These are phyloP conservation scores for Physaria fendleri DNA, from an alignment of 345 rosid species.

Conservation along the genomic window DNA sequence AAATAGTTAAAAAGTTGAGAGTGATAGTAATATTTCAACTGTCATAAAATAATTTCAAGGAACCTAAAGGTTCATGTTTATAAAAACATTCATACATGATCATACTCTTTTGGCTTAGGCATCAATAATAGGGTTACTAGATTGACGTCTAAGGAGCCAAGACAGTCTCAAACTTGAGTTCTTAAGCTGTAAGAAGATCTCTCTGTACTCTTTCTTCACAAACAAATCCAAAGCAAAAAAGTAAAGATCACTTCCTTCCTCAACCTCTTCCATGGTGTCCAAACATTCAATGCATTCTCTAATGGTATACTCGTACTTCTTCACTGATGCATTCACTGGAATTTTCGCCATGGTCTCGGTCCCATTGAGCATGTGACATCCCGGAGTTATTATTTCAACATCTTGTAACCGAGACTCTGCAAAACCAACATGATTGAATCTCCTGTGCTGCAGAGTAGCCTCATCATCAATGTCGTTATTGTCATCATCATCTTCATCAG, in stretches of 20 bases:
- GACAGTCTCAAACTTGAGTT: conserved; percentile 33
- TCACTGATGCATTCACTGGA: conserved; percentile 12
- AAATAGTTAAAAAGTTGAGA: no score
- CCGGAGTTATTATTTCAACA: conserved; percentile 19
- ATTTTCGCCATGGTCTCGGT: conserved; percentile 16
- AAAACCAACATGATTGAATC: conserved; percentile 15
- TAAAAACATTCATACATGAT: no score
- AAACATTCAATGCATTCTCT: conserved; percentile 48
- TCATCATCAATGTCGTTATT: conserved; percentile 1
- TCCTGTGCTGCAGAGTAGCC: conserved; percentile 6
- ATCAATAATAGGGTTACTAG: conserved; percentile 14
- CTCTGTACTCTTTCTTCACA: conserved; percentile 43
- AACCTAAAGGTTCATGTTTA: no score
- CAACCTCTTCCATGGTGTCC: conserved; percentile 44
- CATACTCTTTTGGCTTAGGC: no score
- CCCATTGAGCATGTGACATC: conserved; percentile 1
- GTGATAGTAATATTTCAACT: no score
- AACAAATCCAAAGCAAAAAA: conserved; percentile 46
- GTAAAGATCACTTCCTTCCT: conserved; percentile 42
- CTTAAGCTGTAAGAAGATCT: conserved; percentile 44
- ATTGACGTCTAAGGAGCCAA: conserved; percentile 41
- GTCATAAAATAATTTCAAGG: no score
- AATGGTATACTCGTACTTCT: conserved; percentile 29
- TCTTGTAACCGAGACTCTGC: conserved; percentile 30
- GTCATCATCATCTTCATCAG: background rate